Conservation (phyloP, 2,329 filamentous ascomycete genomes). For the Atkinsonella texensis region DNA sequence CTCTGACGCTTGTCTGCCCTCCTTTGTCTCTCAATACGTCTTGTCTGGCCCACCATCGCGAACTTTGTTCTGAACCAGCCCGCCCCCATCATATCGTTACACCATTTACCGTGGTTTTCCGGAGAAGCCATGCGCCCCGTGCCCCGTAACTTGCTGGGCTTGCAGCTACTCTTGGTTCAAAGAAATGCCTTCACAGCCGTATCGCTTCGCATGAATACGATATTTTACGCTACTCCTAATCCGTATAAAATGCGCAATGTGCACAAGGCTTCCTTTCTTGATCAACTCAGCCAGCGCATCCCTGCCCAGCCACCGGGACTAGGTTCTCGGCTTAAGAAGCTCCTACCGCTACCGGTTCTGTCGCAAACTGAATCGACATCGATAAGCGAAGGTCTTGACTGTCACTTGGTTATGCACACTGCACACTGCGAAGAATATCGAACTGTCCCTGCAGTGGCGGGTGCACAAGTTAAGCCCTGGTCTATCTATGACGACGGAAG, state of each 20-base stretch:
- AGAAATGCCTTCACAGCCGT: too few species aligned
- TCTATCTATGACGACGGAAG: not conserved
- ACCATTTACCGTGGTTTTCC: too few species aligned
- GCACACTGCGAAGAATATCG: not conserved
- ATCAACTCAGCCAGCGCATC: not conserved
- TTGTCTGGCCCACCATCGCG: not conserved
- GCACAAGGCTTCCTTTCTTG: not conserved
- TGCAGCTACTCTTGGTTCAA: too few species aligned
- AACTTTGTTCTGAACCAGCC: not conserved
- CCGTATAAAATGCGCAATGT: too few species aligned
- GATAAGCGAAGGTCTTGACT: not conserved
- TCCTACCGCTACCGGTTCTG: not conserved
- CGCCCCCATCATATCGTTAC: not conserved
- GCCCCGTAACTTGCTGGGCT: too few species aligned
- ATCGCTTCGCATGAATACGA: not conserved
- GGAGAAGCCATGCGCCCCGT: too few species aligned
- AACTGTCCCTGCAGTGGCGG: too few species aligned
- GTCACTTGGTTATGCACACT: not conserved
- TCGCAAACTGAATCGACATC: not conserved
- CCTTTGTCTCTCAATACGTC: not conserved
- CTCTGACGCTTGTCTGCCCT: not conserved
- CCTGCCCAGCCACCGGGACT: not conserved
- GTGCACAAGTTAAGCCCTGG: not conserved
- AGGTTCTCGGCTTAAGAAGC: not conserved
- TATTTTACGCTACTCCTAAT: not conserved